Evolutionary conservation across 1,284 basidiomycete genomes (phyloP).

Genomic region (Schizophyllum commune): DNA sequence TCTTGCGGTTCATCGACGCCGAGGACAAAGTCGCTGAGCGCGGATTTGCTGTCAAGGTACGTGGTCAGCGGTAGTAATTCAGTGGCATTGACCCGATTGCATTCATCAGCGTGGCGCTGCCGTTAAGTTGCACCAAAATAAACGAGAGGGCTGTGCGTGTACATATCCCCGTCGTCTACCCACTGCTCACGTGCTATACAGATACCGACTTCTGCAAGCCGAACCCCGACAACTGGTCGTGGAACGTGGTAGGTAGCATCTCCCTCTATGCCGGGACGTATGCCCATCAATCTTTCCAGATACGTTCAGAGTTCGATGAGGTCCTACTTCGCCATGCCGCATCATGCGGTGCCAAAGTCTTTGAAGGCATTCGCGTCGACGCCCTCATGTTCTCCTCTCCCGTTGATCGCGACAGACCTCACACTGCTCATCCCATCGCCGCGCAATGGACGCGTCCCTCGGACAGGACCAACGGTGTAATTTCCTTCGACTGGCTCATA

Average conservation of each 20-base stretch:
- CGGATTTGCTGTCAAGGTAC: slow-evolving; percentile 35
- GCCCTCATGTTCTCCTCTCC: slow-evolving; percentile 28
- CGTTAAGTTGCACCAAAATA: slow-evolving; percentile 32
- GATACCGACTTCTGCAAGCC: slow-evolving; percentile 37
- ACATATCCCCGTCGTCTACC: background rate
- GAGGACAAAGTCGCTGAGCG: slow-evolving; percentile 28
- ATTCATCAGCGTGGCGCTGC: slow-evolving; percentile 37
- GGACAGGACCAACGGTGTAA: slow-evolving; percentile 21
- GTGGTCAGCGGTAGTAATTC: background rate
- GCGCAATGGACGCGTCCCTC: slow-evolving; percentile 28
- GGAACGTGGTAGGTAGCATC: slow-evolving; percentile 32
- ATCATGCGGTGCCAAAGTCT: slow-evolving; percentile 28
- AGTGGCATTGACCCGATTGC: background rate
- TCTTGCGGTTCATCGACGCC: slow-evolving; percentile 33
- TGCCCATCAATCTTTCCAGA: slow-evolving; percentile 15
- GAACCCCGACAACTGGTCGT: slow-evolving; percentile 28
- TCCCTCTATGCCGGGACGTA: background rate
- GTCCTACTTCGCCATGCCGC: slow-evolving; percentile 25
- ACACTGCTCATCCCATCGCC: slow-evolving; percentile 28
- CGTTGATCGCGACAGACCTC: slow-evolving; percentile 11
- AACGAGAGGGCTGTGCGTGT: slow-evolving; percentile 33
- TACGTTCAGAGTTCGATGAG: slow-evolving; percentile 28
- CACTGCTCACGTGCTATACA: slow-evolving; percentile 10
- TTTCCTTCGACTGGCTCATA: slow-evolving; percentile 36
- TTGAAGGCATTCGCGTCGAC: slow-evolving; percentile 32